phyloP scores from a whole-genome alignment of 495 filamentous ascomycete genomes.

The Cercophora sp. region DNA sequence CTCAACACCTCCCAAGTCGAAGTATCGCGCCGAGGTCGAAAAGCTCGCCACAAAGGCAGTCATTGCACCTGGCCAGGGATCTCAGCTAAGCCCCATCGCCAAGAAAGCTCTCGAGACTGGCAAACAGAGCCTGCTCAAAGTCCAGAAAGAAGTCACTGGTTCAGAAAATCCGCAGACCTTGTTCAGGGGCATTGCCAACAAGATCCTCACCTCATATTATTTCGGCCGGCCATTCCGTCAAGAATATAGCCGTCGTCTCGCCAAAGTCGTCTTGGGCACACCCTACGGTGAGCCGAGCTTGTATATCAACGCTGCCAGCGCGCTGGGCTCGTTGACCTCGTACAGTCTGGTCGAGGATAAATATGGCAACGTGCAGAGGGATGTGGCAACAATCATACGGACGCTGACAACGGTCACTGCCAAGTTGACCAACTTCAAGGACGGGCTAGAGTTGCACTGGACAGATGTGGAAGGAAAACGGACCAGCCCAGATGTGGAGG shows the following conservation, averaged over 20 bases:
- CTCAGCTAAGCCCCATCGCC: conserved; percentile 35
- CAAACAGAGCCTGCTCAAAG: conserved; percentile 39
- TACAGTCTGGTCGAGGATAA: conserved; percentile 74
- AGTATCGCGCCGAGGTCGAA: conserved; percentile 47
- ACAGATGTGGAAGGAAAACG: conserved; percentile 61
- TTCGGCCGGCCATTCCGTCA: conserved; percentile 69
- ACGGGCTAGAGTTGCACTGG: conserved; percentile 66
- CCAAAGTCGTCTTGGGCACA: conserved; percentile 60
- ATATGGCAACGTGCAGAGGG: conserved; percentile 79
- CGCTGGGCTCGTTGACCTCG: conserved; percentile 64
- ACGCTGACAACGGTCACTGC: conserved; percentile 63
- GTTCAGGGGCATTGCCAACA: conserved; percentile 24
- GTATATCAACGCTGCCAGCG: conserved; percentile 66
- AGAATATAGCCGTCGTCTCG: conserved; percentile 59
- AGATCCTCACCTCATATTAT: conserved; percentile 48
- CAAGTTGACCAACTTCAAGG: conserved; percentile 64
- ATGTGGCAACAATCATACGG: conserved; percentile 68
- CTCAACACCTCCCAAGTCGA: conserved; percentile 42
- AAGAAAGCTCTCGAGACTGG: conserved; percentile 33
- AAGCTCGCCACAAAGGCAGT: conserved; percentile 51
- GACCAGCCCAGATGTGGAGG: conserved; percentile 57
- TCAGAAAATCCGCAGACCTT: conserved; percentile 36
- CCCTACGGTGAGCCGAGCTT: conserved; percentile 61
- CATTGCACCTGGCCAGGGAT: conserved; percentile 56
- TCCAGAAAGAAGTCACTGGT: conserved; percentile 42